Conservation (phyloP, 192 early-diverging fungal species). For the Coemansia erecta region DNA sequence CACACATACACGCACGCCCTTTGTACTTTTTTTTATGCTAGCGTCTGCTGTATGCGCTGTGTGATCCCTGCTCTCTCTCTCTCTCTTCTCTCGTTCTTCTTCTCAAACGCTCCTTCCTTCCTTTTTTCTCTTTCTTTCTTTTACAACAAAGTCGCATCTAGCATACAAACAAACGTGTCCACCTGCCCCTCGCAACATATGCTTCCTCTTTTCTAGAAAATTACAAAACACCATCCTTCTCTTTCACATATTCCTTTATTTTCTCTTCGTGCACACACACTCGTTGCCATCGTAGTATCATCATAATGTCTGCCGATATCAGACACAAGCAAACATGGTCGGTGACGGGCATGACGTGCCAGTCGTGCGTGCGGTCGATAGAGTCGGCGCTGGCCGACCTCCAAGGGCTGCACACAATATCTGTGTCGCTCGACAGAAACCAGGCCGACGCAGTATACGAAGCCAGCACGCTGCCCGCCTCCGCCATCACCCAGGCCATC, state of each 20-base stretch:
- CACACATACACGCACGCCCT: no score
- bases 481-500: constrained; percentile 46
- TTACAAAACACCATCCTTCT: background rate
- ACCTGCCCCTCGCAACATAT: no score
- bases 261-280: constrained; percentile 3
- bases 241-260: background rate
- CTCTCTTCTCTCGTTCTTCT: constrained; percentile 6
- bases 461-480: constrained; percentile 28
- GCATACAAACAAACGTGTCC: no score
- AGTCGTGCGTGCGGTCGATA: constrained; percentile 73
- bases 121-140: background rate
- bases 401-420: constrained; percentile 51
- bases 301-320: background rate
- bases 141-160: background rate
- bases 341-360: constrained; percentile 68
- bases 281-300: no score
- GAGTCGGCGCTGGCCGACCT: constrained; percentile 49
- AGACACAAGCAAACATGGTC: constrained; percentile 10
- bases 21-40: no score
- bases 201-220: no score
- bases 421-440: constrained; percentile 54
- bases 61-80: background rate
- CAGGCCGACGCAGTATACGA: constrained; percentile 56
- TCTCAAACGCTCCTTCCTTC: background rate
- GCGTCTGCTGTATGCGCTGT: no score